These are phyloP conservation scores for Cytospora leucostoma DNA, from an alignment of 2,329 filamentous ascomycete genomes.

Conservation along the genomic window DNA sequence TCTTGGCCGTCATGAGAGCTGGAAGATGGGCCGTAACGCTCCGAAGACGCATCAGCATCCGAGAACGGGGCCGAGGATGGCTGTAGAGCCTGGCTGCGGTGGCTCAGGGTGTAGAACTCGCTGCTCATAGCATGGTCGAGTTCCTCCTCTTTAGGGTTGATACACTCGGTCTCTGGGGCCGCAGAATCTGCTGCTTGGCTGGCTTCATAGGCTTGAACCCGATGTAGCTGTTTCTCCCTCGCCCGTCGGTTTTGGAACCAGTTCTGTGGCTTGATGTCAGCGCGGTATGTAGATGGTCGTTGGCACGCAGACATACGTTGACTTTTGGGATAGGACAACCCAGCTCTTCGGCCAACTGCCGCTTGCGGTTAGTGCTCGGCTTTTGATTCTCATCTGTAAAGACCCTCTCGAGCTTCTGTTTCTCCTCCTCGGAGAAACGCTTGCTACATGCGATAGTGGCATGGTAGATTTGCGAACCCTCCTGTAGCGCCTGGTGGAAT, in stretches of 20 bases:
- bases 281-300: neutral
- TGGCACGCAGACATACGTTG: conserved; percentile 18
- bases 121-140: conserved; percentile 32
- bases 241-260: conserved; percentile 70
- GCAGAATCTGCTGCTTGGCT: conserved; percentile 43
- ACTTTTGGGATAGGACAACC: conserved; percentile 27
- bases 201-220: conserved; percentile 53
- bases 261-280: conserved; percentile 51
- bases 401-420: conserved; percentile 27
- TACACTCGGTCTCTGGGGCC: conserved; percentile 37
- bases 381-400: conserved; percentile 28
- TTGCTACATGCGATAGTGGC: conserved; percentile 27
- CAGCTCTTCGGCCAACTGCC: conserved; percentile 26
- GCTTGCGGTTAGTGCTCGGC: conserved; percentile 27
- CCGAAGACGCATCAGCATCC: conserved; percentile 31
- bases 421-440: conserved; percentile 27
- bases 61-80: conserved; percentile 43
- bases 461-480: conserved; percentile 24
- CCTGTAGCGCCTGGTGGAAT: conserved; percentile 23
- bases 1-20: conserved; percentile 13
- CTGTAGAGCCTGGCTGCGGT: conserved; percentile 38
- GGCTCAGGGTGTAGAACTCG: conserved; percentile 39
- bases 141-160: conserved; percentile 34
- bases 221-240: conserved; percentile 65
- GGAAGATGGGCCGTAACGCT: conserved; percentile 20